phyloP scores from a whole-genome alignment of 805 yeast genomes.

The Blastobotrys mokoenaii region DNA sequence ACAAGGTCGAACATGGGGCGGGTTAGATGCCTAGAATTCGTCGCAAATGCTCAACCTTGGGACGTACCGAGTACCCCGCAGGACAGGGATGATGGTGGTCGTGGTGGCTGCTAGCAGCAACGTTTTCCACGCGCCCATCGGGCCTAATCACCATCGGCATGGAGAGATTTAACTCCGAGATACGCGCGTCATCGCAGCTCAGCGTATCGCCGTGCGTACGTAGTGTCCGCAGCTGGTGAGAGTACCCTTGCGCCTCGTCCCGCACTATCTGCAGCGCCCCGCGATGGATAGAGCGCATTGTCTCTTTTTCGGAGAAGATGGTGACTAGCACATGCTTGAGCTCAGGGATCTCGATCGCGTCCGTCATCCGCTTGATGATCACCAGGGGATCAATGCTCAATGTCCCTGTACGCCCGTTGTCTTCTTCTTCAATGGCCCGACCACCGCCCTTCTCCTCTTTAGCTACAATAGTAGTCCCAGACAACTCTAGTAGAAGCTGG shows the following conservation, averaged over 20 bases:
- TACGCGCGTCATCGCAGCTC: conserved; percentile 16
- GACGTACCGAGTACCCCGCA: no score
- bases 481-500: conserved; percentile 47
- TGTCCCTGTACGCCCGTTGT: conserved; percentile 5
- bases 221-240: conserved; percentile 24
- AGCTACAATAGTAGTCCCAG: not conserved
- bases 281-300: conserved; percentile 40
- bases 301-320: conserved; percentile 55
- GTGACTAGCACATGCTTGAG: conserved; percentile 51
- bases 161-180: no score
- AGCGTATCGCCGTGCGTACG: conserved; percentile 30
- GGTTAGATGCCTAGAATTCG: no score
- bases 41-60: no score
- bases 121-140: no score
- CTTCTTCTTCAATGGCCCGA: no score
- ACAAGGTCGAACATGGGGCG: no score
- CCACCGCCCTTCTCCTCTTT: no score
- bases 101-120: no score
- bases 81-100: no score
- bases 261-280: conserved; percentile 49
- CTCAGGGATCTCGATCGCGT: conserved; percentile 53
- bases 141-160: no score
- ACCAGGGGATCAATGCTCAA: conserved; percentile 57
- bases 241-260: conserved; percentile 38
- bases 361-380: conserved; percentile 58